Evolutionary conservation across 805 yeast genomes (phyloP).

Genomic region (Hanseniaspora lindneri): DNA sequence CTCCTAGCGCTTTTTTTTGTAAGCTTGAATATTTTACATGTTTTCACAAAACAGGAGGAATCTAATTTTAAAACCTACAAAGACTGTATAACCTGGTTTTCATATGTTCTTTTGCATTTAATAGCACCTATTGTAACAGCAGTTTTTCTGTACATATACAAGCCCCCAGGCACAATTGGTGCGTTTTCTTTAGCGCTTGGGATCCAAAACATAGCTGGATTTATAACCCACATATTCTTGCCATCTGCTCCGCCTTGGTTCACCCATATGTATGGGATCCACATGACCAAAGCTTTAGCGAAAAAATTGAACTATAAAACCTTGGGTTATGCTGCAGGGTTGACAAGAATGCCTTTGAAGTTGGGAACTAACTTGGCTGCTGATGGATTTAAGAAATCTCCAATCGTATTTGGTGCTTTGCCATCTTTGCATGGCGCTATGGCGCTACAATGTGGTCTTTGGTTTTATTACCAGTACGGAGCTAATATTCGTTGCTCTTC

Average conservation of each 20-base stretch:
- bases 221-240: slow-evolving; percentile 45
- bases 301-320: slow-evolving; percentile 43
- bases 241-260: slow-evolving; percentile 75
- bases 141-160: slow-evolving; percentile 52
- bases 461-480: slow-evolving; percentile 31
- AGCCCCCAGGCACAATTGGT: slow-evolving; percentile 50
- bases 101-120: slow-evolving; percentile 51
- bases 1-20: slow-evolving; percentile 19
- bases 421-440: slow-evolving; percentile 56
- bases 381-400: slow-evolving; percentile 52
- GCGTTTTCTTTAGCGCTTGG: slow-evolving; percentile 47
- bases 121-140: slow-evolving; percentile 51
- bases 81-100: slow-evolving; percentile 50
- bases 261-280: slow-evolving; percentile 46
- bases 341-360: slow-evolving; percentile 51
- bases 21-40: slow-evolving; percentile 36
- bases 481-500: not conserved
- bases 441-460: slow-evolving; percentile 41
- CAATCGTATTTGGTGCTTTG: slow-evolving; percentile 57
- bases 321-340: slow-evolving; percentile 62
- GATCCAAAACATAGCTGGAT: slow-evolving; percentile 47
- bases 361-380: slow-evolving; percentile 50
- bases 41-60: slow-evolving; percentile 31
- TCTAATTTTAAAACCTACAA: slow-evolving; percentile 33
- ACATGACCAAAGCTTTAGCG: slow-evolving; percentile 19